A percentile compares a stretch with the other conserved stretches of the same genome.
Conservation (phyloP, 78 protist genomes). For the Capsaspora owczarzaki region DNA sequence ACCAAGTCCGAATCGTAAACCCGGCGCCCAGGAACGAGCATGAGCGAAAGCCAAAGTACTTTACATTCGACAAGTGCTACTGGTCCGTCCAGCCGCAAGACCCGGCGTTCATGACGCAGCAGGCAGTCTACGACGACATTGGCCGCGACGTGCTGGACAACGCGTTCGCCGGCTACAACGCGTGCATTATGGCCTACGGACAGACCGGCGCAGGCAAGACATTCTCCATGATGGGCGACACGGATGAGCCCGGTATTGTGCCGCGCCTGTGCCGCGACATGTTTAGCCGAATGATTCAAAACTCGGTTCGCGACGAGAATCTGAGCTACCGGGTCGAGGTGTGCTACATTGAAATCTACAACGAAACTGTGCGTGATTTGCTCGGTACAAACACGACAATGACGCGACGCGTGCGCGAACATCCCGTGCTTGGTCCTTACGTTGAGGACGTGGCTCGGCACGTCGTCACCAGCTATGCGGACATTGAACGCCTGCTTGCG, state of each 20-base stretch:
- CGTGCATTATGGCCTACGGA: slow-evolving; percentile 59
- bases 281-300: background rate
- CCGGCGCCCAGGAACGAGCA: background rate
- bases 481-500: slow-evolving; percentile 48
- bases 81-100: slow-evolving; percentile 17
- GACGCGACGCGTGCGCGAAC: slow-evolving; percentile 50
- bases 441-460: slow-evolving; percentile 61
- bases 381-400: background rate
- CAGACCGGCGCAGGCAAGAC: slow-evolving; percentile 64
- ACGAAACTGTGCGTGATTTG: slow-evolving; percentile 62
- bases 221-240: background rate
- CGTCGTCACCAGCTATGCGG: slow-evolving; percentile 13
- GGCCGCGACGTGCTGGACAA: background rate
- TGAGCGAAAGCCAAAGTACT: background rate
- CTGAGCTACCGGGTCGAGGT: slow-evolving; percentile 25
- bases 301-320: background rate
- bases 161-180: slow-evolving; percentile 36
- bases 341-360: slow-evolving; percentile 63
- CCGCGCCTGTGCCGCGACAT: slow-evolving; percentile 30
- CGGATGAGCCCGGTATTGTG: slow-evolving; percentile 11
- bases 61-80: slow-evolving; percentile 49
- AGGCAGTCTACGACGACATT: background rate
- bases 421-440: slow-evolving; percentile 72
- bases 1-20: background rate
- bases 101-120: background rate